Conservation (phyloP, 441 rosid genomes). For the Geranium incanum region DNA sequence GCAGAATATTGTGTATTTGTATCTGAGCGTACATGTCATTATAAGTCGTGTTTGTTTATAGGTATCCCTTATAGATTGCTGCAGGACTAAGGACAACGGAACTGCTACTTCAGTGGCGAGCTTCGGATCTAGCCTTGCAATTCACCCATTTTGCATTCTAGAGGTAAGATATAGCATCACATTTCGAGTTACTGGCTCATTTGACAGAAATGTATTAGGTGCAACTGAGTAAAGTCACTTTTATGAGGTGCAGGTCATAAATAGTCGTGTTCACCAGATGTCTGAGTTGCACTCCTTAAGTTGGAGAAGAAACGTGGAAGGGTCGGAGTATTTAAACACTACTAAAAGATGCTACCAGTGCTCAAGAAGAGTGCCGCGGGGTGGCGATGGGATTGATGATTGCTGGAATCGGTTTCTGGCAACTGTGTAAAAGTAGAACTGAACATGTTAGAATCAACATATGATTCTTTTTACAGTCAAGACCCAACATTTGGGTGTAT, state of each 20-base stretch:
- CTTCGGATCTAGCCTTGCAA: conserved; percentile 83
- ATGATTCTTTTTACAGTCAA: conserved; percentile 51
- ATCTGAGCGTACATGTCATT: neutral
- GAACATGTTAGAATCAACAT: conserved; percentile 51
- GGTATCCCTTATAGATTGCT: conserved; percentile 68
- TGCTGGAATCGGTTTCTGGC: conserved; percentile 44
- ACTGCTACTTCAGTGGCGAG: conserved; percentile 77
- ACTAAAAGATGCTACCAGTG: conserved; percentile 23
- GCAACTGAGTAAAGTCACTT: neutral
- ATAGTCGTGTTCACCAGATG: conserved; percentile 53
- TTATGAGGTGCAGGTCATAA: conserved; percentile 47
- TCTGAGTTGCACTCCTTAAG: conserved; percentile 41
- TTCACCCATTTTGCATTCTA: conserved; percentile 64
- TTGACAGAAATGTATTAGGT: no score
- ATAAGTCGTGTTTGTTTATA: conserved; percentile 19
- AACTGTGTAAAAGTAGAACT: conserved; percentile 34
- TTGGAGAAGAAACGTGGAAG: conserved; percentile 44
- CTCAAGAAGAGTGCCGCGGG: conserved; percentile 34
- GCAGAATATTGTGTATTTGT: neutral
- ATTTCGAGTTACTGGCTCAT: conserved; percentile 1
- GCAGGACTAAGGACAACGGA: conserved; percentile 72
- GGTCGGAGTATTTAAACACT: conserved; percentile 30
- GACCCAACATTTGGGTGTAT: conserved; percentile 53
- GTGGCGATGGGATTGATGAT: conserved; percentile 34
- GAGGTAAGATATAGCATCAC: conserved; percentile 39